These are phyloP conservation scores for Thuidium tamariscinum DNA, from an alignment of 225 moss, liverwort and hornwort species.

Conservation along the genomic window DNA sequence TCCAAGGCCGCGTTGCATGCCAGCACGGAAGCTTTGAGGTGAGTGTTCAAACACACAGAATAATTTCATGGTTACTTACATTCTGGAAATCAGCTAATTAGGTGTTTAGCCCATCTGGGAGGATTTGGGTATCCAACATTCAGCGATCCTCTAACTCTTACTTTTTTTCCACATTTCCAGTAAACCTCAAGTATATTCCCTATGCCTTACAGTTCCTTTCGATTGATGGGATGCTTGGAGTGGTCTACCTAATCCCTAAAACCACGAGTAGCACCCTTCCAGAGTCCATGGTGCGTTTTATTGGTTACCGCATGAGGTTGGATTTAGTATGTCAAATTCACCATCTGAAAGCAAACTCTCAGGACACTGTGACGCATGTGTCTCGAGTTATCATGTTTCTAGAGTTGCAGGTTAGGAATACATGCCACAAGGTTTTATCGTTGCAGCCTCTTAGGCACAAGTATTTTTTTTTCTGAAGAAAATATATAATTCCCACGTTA, in stretches of 20 bases:
- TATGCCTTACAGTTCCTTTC: not conserved
- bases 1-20: slow-evolving; percentile 48
- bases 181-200: not conserved
- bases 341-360: not conserved
- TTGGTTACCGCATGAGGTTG: not conserved
- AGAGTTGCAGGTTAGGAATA: not conserved
- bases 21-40: slow-evolving; percentile 41
- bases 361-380: not conserved
- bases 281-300: not conserved
- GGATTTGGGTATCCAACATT: not conserved
- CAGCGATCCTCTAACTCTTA: not conserved
- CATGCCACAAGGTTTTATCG: not conserved
- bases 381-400: not conserved
- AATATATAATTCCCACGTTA: not conserved
- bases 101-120: not conserved
- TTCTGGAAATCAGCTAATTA: not conserved
- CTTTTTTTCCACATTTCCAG: not conserved
- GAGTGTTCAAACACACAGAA: not conserved
- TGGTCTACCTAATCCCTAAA: not conserved
- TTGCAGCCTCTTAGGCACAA: not conserved
- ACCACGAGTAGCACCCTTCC: not conserved
- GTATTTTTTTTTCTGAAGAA: too few relatives aligned
- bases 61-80: not conserved
- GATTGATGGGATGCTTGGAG: not conserved
- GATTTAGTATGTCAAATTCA: not conserved